Base-by-base conservation (phyloP, 352 stramenopile genomes). In the Globisporangium irregulare region DNA sequence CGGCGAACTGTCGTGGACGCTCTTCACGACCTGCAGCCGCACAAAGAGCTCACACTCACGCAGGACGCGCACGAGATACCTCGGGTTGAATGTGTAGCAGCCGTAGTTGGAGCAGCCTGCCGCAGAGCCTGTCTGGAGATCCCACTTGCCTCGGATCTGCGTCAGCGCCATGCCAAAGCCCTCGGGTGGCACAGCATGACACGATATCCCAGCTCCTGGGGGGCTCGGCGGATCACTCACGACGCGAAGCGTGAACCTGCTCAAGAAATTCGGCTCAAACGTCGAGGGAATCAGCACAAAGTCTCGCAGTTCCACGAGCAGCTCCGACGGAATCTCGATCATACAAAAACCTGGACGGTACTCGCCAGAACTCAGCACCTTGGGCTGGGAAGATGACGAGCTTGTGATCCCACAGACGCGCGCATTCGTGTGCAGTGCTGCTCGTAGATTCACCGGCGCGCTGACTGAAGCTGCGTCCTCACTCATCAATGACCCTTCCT, bases 51-150 rank as follows among this genome's bases (percentile, higher is more conserved):
- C 65, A 27, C 72, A 89, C 34, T 90, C 76, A 34, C 79, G 73
- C 0, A 71, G 65, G 4, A 92, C 71, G 54, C 84, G 76, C 38
- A 94, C 69, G 34, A 95, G 78, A 64, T 84, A 93, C 66, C 84
- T 87, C 25, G 87, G 86, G 68, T 95, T 94, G 69, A 91, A 90
- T 6, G 81, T 92, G 67, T 94, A 95, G 68, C 85, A 89, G 18
- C 86, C 86, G 66, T 90, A 93, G 68, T 88, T 92, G 7, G 78
- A 89, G 63, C 87, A 94, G 1, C 87, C 86, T 1, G 75, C 83
- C 1, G 86, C 85, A 7, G 82, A 91, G n/a, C 86, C 84, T 29
- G 65, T 77, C 43, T 78, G 66, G 0, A 76, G 57, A 25, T 91
- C 79, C 86, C 86, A 93, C 18, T 71, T 76, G 51, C 80, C 81